Evolutionary conservation across 345 rosid species (phyloP).

Genomic region (Eucalyptus coolabah): DNA sequence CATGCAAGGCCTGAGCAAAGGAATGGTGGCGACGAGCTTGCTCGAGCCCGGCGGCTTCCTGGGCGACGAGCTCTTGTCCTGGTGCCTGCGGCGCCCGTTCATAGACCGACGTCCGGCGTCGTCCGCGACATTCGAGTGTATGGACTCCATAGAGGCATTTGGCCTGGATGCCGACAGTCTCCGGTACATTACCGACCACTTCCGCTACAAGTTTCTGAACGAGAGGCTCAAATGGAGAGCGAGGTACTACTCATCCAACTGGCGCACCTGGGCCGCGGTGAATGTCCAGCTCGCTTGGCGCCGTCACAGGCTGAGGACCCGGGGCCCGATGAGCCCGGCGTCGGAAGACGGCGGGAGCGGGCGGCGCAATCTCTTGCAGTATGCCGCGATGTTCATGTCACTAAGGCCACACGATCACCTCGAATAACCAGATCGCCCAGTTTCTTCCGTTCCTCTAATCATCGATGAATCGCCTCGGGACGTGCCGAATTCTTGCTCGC

Average conservation of each 20-base stretch:
- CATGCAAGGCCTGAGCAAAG: conserved; percentile 66
- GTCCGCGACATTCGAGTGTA: conserved; percentile 64
- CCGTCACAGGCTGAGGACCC: conserved; percentile 42
- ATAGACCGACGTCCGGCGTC: conserved; percentile 82
- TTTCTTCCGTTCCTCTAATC: background rate
- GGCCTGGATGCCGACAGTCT: conserved; percentile 47
- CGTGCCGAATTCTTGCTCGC: background rate
- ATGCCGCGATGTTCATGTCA: conserved; percentile 82
- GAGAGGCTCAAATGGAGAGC: conserved; percentile 69
- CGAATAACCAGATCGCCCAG: conserved; percentile 9
- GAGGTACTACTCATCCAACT: conserved; percentile 83
- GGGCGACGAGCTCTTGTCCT: conserved; percentile 87
- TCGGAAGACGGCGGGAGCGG: conserved; percentile 23
- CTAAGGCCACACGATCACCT: conserved; percentile 82
- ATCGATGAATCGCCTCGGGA: background rate
- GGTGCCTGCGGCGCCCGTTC: conserved; percentile 92
- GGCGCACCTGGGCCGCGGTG: conserved; percentile 96
- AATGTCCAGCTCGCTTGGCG: conserved; percentile 77
- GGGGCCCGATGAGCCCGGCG: conserved; percentile 33
- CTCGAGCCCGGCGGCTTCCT: conserved; percentile 76
- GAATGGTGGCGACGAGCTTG: conserved; percentile 46
- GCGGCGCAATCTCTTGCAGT: conserved; percentile 32
- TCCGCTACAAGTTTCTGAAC: conserved; percentile 68
- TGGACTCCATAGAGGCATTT: conserved; percentile 56
- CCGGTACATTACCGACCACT: conserved; percentile 77